Percentiles rank a stretch among this genome's conserved stretches.
Conservation (phyloP, 805 yeast species). For the Teunomyces funiuensis region DNA sequence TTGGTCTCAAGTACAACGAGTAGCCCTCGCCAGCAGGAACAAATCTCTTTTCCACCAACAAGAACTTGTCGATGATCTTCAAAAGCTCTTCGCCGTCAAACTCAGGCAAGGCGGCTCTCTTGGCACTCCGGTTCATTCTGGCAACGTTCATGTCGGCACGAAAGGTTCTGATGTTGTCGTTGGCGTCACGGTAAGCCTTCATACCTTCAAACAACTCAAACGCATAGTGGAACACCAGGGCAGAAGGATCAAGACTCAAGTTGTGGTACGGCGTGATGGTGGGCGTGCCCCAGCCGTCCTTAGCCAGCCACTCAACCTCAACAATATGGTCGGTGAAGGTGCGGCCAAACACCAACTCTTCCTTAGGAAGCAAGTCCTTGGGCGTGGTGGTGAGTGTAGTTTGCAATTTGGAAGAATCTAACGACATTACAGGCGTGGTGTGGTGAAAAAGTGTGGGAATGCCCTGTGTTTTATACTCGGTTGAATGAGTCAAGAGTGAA, state of each 20-base stretch:
- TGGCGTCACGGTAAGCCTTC: conserved; percentile 28
- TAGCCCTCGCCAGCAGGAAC: conserved; percentile 27
- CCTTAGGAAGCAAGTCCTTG: conserved; percentile 23
- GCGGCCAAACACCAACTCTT: conserved; percentile 26
- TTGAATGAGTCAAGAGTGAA: neutral
- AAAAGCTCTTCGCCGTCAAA: conserved; percentile 27
- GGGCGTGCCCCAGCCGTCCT: conserved; percentile 29
- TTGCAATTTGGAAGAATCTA: conserved; percentile 22
- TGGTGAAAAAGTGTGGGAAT: neutral
- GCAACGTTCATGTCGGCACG: conserved; percentile 27
- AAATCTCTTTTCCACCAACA: conserved; percentile 22
- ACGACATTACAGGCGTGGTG: conserved; percentile 9
- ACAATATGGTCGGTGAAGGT: conserved; percentile 30
- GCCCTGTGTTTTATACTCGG: neutral
- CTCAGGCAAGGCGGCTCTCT: conserved; percentile 25
- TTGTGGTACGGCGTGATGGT: conserved; percentile 27
- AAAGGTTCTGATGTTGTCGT: conserved; percentile 24
- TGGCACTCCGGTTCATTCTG: conserved; percentile 26
- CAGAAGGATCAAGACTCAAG: conserved; percentile 25
- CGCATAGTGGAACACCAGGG: conserved; percentile 28
- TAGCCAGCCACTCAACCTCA: conserved; percentile 29
- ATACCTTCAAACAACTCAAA: conserved; percentile 31
- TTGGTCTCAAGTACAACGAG: conserved; percentile 30
- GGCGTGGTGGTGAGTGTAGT: conserved; percentile 22
- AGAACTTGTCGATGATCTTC: conserved; percentile 23